phyloP scores from a whole-genome alignment of 768 basidiomycete species.

The Boletus sp. region DNA sequence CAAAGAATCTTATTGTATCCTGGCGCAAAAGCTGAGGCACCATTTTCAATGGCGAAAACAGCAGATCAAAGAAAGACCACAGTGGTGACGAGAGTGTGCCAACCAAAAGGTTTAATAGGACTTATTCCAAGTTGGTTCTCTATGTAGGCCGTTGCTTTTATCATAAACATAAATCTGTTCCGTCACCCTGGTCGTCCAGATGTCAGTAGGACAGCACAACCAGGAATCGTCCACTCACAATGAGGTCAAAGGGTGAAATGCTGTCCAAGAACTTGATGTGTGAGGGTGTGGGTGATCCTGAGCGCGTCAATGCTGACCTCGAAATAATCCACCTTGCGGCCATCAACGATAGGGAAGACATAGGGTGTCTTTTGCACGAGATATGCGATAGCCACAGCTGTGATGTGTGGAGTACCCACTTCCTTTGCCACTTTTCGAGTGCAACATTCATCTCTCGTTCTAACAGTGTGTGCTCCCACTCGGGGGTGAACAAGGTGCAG shows the following conservation, averaged over 20 bases:
- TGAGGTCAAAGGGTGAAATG: conserved; percentile 29
- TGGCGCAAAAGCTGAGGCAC: too few relatives aligned
- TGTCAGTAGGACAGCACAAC: neutral
- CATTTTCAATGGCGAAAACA: neutral
- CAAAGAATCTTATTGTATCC: too few relatives aligned
- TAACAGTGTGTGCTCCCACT: conserved; percentile 34
- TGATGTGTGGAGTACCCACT: conserved; percentile 35
- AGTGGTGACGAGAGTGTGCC: neutral
- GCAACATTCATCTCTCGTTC: conserved; percentile 34
- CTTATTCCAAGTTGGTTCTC: conserved; percentile 16
- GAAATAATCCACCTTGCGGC: conserved; percentile 41
- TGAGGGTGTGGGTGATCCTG: conserved; percentile 30
- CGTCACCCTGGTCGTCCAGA: conserved; percentile 22
- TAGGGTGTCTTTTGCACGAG: conserved; percentile 38
- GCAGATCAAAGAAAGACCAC: neutral
- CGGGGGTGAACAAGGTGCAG: conserved; percentile 18
- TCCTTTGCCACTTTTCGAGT: conserved; percentile 38
- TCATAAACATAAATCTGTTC: conserved; percentile 14
- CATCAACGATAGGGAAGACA: conserved; percentile 41
- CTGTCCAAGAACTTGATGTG: conserved; percentile 38
- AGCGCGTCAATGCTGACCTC: conserved; percentile 40
- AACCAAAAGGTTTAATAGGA: conserved; percentile 10
- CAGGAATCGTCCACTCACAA: conserved; percentile 21
- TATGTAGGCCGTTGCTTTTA: conserved; percentile 11
- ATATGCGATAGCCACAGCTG: conserved; percentile 40